phyloP scores from a whole-genome alignment of 371 early-diverging fungal genomes.

The Saksenaea vasiformis region DNA sequence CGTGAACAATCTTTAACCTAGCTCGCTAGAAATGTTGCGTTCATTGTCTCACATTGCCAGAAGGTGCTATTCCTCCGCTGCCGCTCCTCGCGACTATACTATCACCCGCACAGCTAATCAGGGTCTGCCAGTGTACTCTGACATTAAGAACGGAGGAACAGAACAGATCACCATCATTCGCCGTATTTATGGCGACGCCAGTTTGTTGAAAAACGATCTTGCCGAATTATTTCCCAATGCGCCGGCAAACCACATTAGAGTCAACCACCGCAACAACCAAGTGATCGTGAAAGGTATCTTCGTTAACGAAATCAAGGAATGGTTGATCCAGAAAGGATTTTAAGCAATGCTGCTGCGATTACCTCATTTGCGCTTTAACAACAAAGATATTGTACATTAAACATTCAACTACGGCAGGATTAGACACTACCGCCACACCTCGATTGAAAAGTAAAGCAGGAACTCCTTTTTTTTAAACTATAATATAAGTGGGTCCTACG shows the following conservation, averaged over 20 bases:
- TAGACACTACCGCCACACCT: not conserved
- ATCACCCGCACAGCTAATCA: conserved; percentile 62
- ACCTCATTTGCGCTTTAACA: not conserved
- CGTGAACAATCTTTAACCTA: too few relatives aligned
- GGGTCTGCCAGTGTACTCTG: conserved; percentile 73
- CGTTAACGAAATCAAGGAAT: conserved; percentile 54
- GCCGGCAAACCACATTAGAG: conserved; percentile 30
- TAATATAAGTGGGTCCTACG: too few relatives aligned
- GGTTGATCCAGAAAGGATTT: conserved; percentile 65
- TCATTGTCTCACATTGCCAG: conserved; percentile 12
- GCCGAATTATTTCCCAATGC: conserved; percentile 38
- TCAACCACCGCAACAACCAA: conserved; percentile 47
- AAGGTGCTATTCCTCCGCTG: conserved; percentile 34
- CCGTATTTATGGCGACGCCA: conserved; percentile 72
- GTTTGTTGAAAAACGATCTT: conserved; percentile 49
- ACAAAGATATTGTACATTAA: not conserved
- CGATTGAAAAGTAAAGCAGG: too few relatives aligned
- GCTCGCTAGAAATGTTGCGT: conserved; percentile 16
- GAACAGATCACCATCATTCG: conserved; percentile 70
- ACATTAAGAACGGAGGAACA: conserved; percentile 71
- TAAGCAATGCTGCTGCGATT: conserved; percentile 26
- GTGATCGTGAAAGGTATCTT: conserved; percentile 60
- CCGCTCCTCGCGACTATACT: conserved; percentile 41
- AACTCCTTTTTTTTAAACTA: too few relatives aligned
- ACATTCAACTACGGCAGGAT: not conserved